These are phyloP conservation scores for Candida neerlandica DNA, from an alignment of 1,139 yeast genomes.

Conservation along the genomic window DNA sequence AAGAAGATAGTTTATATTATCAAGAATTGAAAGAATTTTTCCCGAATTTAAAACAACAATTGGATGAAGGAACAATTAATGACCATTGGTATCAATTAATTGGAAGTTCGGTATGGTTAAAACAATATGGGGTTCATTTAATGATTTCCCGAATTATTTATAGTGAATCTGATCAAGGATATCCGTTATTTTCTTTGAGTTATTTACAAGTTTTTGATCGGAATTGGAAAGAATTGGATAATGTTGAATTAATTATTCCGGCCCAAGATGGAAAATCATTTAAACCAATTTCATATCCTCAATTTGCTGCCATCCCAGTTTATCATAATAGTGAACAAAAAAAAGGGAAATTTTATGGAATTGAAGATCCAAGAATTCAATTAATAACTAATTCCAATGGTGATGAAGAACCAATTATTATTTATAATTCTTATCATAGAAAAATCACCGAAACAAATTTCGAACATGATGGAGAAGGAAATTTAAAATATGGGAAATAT, in stretches of 20 bases:
- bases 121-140: slow-evolving; percentile 43
- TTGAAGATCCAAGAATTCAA: slow-evolving; percentile 51
- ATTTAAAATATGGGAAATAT: slow-evolving; percentile 19
- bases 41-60: slow-evolving; percentile 27
- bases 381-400: slow-evolving; percentile 34
- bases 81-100: slow-evolving; percentile 41
- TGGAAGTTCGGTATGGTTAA: slow-evolving; percentile 44
- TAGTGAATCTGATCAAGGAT: slow-evolving; percentile 26
- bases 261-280: background rate
- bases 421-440: slow-evolving; percentile 32
- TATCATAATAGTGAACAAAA: slow-evolving; percentile 28
- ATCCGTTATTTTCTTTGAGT: slow-evolving; percentile 34
- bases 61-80: slow-evolving; percentile 29
- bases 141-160: slow-evolving; percentile 40
- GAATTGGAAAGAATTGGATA: slow-evolving; percentile 40
- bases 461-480: slow-evolving; percentile 21
- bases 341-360: slow-evolving; percentile 35
- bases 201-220: slow-evolving; percentile 42
- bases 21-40: slow-evolving; percentile 30
- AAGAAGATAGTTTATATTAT: slow-evolving; percentile 22
- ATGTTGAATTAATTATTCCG: slow-evolving; percentile 38
- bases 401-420: slow-evolving; percentile 31
- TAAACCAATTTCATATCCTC: slow-evolving; percentile 25
- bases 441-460: slow-evolving; percentile 25
- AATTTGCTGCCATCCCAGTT: slow-evolving; percentile 31